Evolutionary conservation across 2,329 filamentous ascomycete genomes (phyloP).

Genomic region (Fusarium clavum): DNA sequence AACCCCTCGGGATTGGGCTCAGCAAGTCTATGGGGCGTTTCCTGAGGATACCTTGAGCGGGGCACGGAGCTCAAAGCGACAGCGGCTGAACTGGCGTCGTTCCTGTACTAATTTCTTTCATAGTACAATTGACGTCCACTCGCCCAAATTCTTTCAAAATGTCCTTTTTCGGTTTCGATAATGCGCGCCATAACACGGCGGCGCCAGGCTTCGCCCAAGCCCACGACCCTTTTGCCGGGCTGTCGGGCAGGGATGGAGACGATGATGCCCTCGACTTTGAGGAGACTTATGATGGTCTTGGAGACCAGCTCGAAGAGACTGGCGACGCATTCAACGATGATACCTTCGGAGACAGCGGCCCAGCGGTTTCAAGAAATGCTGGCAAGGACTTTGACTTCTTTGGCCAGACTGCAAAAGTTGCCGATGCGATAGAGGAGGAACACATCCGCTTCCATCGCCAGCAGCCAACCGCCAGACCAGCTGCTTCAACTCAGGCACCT

Average conservation of each 20-base stretch:
- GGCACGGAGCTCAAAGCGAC: slow-evolving; percentile 36
- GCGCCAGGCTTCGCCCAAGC: slow-evolving; percentile 85
- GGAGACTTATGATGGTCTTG: slow-evolving; percentile 95
- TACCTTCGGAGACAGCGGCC: slow-evolving; percentile 74
- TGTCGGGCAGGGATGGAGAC: slow-evolving; percentile 74
- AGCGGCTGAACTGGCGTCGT: slow-evolving; percentile 19
- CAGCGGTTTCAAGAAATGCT: slow-evolving; percentile 62
- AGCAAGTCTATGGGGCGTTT: slow-evolving; percentile 7
- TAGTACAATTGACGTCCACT: slow-evolving; percentile 43
- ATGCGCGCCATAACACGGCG: slow-evolving; percentile 73
- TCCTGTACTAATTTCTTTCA: slow-evolving; percentile 38
- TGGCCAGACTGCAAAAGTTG: slow-evolving; percentile 87
- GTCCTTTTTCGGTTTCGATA: slow-evolving; percentile 94
- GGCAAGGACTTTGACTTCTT: slow-evolving; percentile 99
- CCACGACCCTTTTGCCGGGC: slow-evolving; percentile 87
- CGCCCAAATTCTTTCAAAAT: slow-evolving; percentile 60
- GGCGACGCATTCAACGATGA: slow-evolving; percentile 97
- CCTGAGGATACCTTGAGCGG: slow-evolving; percentile 27
- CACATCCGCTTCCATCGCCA: slow-evolving; percentile 85
- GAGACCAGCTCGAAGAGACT: slow-evolving; percentile 88
- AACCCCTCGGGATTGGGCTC: neutral
- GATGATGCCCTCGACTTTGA: slow-evolving; percentile 81
- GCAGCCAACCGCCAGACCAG: slow-evolving; percentile 64
- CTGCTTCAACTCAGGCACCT: slow-evolving; percentile 47
- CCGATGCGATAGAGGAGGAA: slow-evolving; percentile 89